Base-by-base conservation (phyloP, 2,329 filamentous ascomycete species). In the Hyphodiscus sp. region DNA sequence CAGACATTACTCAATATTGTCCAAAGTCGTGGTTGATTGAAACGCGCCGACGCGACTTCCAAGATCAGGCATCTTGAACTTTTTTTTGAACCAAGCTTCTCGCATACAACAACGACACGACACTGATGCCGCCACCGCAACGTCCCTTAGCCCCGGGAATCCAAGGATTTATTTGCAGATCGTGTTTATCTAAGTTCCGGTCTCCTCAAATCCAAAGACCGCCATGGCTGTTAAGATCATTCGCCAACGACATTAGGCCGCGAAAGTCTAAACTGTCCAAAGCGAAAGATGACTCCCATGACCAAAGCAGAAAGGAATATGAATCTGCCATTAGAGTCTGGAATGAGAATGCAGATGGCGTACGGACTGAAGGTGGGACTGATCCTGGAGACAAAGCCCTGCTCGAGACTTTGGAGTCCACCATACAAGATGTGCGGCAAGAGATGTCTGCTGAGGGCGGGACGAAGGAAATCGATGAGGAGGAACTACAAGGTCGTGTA, bases 111-210 rank as follows among this genome's bases (percentile, higher is more conserved):
- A 45, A 44, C 41, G 45, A 61, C 54, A 61, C 56, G 54, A 60
- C 56, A 62, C 63, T 55, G 61, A 68, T 67, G 66, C 64, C 65
- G 59, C 58, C 62, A 52, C 57, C 61, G 52, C 61, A 62, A 60
- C 56, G 50, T 29, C 45, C 62, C 55, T 48, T 64, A 30, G 52
- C 61, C 52, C 59, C 60, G 38, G 61, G 57, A 57, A 52, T 63
- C 51, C 56, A 61, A 57, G 64, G 63, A 3, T 68, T 61, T 49
- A 59, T 69, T 15, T 69, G 67, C 56, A 64, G 53, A 50, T 66
- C 66, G 59, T 69, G 67, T 51, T 53, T 63, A 46, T 59, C 59
- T 20, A 66, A 65, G 58, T 51, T 67, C 53, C 56, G 61, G 52
- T 38, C 41, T 38, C 44, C 55, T 23, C 53, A 20, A 23, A 52